phyloP scores from a whole-genome alignment of 2,329 filamentous ascomycete species.

The Cladobotryum protrusum region DNA sequence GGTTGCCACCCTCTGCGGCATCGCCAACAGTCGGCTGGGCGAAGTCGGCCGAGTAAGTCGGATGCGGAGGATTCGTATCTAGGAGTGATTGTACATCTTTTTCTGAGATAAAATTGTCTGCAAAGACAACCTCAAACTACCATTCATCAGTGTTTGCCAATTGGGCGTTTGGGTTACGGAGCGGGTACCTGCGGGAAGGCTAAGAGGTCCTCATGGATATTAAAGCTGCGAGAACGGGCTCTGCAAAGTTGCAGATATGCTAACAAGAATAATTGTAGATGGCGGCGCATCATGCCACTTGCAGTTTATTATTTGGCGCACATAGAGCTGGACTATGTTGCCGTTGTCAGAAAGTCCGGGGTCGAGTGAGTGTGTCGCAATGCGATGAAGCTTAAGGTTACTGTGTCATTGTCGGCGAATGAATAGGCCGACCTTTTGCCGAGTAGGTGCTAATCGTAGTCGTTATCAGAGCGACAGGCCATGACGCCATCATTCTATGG shows the following conservation, averaged over 20 bases:
- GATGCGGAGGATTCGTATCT: slow-evolving; percentile 29
- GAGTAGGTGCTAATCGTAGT: not conserved
- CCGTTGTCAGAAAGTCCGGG: not conserved
- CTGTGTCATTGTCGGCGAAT: not conserved
- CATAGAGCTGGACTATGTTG: not conserved
- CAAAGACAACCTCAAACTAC: slow-evolving; percentile 76
- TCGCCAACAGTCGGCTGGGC: slow-evolving; percentile 34
- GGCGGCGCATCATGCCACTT: slow-evolving; percentile 46
- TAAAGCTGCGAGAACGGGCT: slow-evolving; percentile 59
- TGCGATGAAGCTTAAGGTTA: not conserved
- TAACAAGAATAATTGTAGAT: slow-evolving; percentile 39
- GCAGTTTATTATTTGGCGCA: slow-evolving; percentile 3
- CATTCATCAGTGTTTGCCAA: not conserved
- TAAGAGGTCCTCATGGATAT: slow-evolving; percentile 80
- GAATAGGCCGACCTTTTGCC: not conserved
- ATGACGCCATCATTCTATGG: not conserved
- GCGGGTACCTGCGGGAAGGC: slow-evolving; percentile 73
- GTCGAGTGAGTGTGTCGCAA: not conserved
- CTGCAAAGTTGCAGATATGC: slow-evolving; percentile 38
- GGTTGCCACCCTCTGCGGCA: slow-evolving; percentile 21
- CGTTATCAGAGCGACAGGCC: not conserved
- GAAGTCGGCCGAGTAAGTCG: slow-evolving; percentile 36
- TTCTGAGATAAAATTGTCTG: slow-evolving; percentile 65
- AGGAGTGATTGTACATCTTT: slow-evolving; percentile 60
- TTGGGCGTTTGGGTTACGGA: not conserved